Evolutionary conservation across 768 basidiomycete genomes (phyloP), one percentile per base, ranked within the genome.

Genomic region (Mycena vitilis): DNA sequence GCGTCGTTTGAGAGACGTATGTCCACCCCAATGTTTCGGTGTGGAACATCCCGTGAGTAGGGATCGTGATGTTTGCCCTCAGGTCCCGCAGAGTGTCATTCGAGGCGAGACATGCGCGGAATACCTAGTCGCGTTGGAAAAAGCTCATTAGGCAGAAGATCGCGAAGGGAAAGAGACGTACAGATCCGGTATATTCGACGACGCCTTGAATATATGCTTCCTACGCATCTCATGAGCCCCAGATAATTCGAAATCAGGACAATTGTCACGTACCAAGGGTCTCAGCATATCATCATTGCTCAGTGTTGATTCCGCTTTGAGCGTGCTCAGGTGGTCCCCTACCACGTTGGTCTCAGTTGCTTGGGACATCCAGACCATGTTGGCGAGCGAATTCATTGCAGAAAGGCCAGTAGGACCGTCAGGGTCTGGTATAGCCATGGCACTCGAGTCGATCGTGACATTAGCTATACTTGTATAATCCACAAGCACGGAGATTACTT

Each of bases 1-100:
- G 23, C 2, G 56, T 65, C 5, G 57, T 59, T 2, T 3, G 48
- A 36, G 48, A 36, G 22, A 49, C 51, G 6, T 20, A 20, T 23
- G 40, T 52, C 56, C 56, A 65, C 37, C 64, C 64, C 13, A 65
- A 12, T 2, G 64, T 65, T 18, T 65, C 15, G 8, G 64, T 65
- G 2, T 30, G 20, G 34, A 37, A 58, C 0, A 42, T 58, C 1
- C 64, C 64, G 23, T 10, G 51, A 2, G 56, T 65, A 9, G 64
- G 38, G 18, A 22, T 40, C 4, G 47, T 59, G 15, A 65, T 59
- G 30, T 20, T n/a, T 30, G 30, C 30, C 30, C 30, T 30, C 30
- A 30, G 5, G 5, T 30, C 30, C 5, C 5, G 30, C 3, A 30
- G 30, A 30, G 30, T 30, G 30, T 30, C 30, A 30, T 30, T 30